A percentile compares a stretch with the other conserved stretches of the same genome.
Evolutionary conservation across 108 stramenopile genomes (phyloP).

Genomic region (Epithemia pelagica): DNA sequence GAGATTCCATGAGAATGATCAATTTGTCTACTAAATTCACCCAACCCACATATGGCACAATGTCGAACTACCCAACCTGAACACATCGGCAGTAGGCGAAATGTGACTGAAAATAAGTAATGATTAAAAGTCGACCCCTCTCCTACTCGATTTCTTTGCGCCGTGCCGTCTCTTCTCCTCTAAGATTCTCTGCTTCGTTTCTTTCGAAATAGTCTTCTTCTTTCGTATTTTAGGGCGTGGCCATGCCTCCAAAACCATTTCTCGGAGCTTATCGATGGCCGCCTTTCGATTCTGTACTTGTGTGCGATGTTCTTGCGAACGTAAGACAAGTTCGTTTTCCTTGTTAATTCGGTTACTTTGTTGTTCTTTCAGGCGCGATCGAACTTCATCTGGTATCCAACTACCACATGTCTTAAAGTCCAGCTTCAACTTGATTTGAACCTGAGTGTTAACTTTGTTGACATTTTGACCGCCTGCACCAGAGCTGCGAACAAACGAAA

Average conservation of each 20-base stretch:
- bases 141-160: conserved; percentile 43
- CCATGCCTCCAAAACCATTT: conserved; percentile 56
- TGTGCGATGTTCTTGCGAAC: conserved; percentile 81
- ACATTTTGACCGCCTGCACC: conserved; percentile 95
- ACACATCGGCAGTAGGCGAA: too few species aligned
- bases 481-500: conserved; percentile 44
- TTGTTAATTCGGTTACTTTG: conserved; percentile 78
- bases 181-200: conserved; percentile 49
- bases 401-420: conserved; percentile 20
- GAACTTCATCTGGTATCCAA: conserved; percentile 83
- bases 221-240: conserved; percentile 66
- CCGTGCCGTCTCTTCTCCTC: conserved; percentile 57
- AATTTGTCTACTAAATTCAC: too few species aligned
- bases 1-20: too few species aligned
- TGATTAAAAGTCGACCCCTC: conserved; percentile 56
- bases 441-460: conserved; percentile 90
- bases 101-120: too few species aligned
- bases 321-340: conserved; percentile 65
- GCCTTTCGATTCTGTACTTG: conserved; percentile 77
- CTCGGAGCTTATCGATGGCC: conserved; percentile 67
- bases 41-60: too few species aligned
- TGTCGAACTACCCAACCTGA: too few species aligned
- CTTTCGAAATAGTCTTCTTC: conserved; percentile 50
- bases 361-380: conserved; percentile 55
- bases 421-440: conserved; percentile 80